Evolutionary conservation across 768 basidiomycete genomes (phyloP), one percentile per base, ranked within the genome.

Genomic region (Mycena albidolilacea): DNA sequence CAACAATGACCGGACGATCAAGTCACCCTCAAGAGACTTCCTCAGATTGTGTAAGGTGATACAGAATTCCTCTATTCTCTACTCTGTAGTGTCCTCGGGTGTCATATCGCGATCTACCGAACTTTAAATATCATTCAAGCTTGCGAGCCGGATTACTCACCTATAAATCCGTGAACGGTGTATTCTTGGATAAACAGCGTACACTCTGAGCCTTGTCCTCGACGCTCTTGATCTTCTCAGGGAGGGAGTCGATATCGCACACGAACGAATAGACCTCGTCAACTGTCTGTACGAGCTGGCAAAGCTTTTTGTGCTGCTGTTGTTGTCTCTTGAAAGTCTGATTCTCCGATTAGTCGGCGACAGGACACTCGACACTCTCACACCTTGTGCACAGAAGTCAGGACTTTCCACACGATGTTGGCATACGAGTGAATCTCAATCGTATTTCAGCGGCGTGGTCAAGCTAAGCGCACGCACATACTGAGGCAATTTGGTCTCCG

Each of bases 211-310:
- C 39, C 41, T 39, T 61, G 9, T 61, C 60, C 39, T 61, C 60
- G n/a, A 61, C 60, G n/a, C 38, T 43, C 41, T 43, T 61, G 60
- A 61, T 61, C 60, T 61, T 61, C 6, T 57, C 55, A 30, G 30
- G 30, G 8, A 57, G 23, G 7, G 12, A 60, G 9, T 39, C 38
- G 7, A 60, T 19, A 37, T 39, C 38, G 8, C 38, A 37, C 17
- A 41, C 58, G 41, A 60, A 60, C 38, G 58, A 60, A 41, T 60
- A 60, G 41, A 60, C 38, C 5, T 60, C 38, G 38, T 8, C 39
- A 37, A 60, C 41, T 21, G 38, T 60, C 17, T 41, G 7, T 9
- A 41, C 39, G 8, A 60, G 58, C 6, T 60, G 17, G 3, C 39
- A 5, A 8, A 60, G 37, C 30, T 60, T 60, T 10, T 60, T 3